Conservation (phyloP, 192 early-diverging fungal species). For the Pilaira anomala region DNA sequence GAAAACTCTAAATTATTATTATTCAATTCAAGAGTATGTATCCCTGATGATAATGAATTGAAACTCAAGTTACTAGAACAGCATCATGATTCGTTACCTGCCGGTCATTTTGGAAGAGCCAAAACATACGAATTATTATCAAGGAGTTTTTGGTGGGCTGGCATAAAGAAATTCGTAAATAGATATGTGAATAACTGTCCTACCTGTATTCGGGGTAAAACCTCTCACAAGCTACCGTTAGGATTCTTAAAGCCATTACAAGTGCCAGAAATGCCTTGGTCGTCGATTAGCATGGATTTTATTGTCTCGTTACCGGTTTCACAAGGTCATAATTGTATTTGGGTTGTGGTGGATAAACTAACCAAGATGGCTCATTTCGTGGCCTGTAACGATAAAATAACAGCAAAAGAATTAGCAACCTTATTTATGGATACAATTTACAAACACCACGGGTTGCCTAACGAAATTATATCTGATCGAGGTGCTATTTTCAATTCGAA, state of each 20-base stretch:
- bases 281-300: conserved; percentile 45
- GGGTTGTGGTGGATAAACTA: too few relatives aligned
- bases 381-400: too few relatives aligned
- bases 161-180: conserved; percentile 26
- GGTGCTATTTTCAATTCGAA: too few relatives aligned
- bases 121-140: conserved; percentile 39
- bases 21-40: conserved; percentile 15
- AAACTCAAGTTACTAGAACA: conserved; percentile 15
- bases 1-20: conserved; percentile 16
- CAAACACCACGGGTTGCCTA: too few relatives aligned
- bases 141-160: conserved; percentile 36
- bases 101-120: conserved; percentile 37
- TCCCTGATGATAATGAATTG: conserved; percentile 21
- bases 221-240: conserved; percentile 22
- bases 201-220: conserved; percentile 35
- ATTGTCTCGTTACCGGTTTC: conserved; percentile 37
- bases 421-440: too few relatives aligned
- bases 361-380: too few relatives aligned
- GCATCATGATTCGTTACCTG: conserved; percentile 27
- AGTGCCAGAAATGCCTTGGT: conserved; percentile 35
- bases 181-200: conserved; percentile 32
- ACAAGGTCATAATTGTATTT: too few relatives aligned
- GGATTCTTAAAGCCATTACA: conserved; percentile 20
- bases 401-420: too few relatives aligned
- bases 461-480: too few relatives aligned